Evolutionary conservation across 1,284 basidiomycete species (phyloP), one percentile per base, ranked within the genome.

Genomic region (Inonotus hispidus): DNA sequence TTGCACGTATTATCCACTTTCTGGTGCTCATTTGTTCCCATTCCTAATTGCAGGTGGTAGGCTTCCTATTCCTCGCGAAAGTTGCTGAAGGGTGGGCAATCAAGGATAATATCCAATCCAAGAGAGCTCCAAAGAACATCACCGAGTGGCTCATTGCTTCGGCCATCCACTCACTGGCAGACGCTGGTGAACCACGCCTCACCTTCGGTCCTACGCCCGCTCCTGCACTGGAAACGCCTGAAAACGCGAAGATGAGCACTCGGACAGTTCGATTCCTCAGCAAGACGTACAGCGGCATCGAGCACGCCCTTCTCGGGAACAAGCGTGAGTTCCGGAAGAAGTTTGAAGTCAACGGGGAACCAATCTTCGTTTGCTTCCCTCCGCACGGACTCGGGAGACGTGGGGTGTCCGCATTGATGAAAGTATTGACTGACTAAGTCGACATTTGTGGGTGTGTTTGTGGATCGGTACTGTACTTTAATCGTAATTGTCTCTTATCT

Each of bases 11-110:
- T 43, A 1, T 37, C 38, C 13, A 49, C 37, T 45, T 41, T 21
- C 35, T 49, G 46, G 32, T 10, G 49, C 50, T 45, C 32, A n/a
- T 29, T 37, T 6, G 45, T 19, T 35, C 8, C 41, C 16, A 49
- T 11, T 32, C 41, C 4, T 4, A 32, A 32, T 25, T 41, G 7
- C 61, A 76, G 73, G 67, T 73, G 10, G 73, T 74, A 63, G 77
- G 76, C 1, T 69, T 84, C 61, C 79, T 84, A 57, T 81, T 82
- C 25, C 70, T 84, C 3, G 79, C 82, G 8, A 79, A 82, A 69
- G 74, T 85, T 14, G 72, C 81, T 3, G 73, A 79, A 3, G 68
- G 72, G 35, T 82, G 81, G 59, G 75, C 80, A 16, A 71, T 75
- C 67, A 71, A 76, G 61, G 57, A 79, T 64, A 77, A 55, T 27